Evolutionary conservation across 2,329 filamentous ascomycete species (phyloP), one percentile per base, ranked within the genome.

Genomic region (Coniochaeta prunicola): DNA sequence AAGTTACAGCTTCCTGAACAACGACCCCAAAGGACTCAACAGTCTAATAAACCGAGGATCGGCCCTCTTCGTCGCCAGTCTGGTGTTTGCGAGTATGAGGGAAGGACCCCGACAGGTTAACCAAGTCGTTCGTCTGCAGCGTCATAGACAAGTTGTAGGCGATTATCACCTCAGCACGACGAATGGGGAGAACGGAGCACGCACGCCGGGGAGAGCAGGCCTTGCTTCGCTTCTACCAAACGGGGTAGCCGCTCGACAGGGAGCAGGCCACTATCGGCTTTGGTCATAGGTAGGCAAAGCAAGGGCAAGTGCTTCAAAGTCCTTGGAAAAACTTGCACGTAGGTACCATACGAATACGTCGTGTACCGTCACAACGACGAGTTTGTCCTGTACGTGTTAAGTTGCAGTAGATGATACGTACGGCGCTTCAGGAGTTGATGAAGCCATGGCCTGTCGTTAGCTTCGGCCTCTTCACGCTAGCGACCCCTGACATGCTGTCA

Each of bases 401-500:
- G 40, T 24, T 45, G 36, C 8, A 21, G 24, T 50, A 12, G 24
- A 17, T 30, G 30, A 3, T 30, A 26, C 45, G 30, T 50, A n/a
- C n/a, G n/a, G 45, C 21, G 4, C 45, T 50, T 21, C 12, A 30
- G 24, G 3, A 30, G 26, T 21, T 8, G 24, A 17, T 30, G 45
- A 50, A 21, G 21, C n/a, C 13, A 50, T 30, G 5, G 10, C 24
- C 45, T 50, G 45, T 30, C 21, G 45, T 45, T 38, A 31, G 38
- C 10, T 15, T 57, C 42, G 38, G 48, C 56, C 9, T 50, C 24
- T 24, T 28, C 40, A 56, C n/a, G 55, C 38, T 40, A 48, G 24
- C n/a, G 33, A 19, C 30, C 31, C 59, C 58, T 58, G 53, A 57
- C 54, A 38, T 50, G 56, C 59, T 64, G 63, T 64, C 63, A 63